These are phyloP conservation scores for Hamigera avellanea DNA, from an alignment of 495 filamentous ascomycete genomes.

Conservation along the genomic window DNA sequence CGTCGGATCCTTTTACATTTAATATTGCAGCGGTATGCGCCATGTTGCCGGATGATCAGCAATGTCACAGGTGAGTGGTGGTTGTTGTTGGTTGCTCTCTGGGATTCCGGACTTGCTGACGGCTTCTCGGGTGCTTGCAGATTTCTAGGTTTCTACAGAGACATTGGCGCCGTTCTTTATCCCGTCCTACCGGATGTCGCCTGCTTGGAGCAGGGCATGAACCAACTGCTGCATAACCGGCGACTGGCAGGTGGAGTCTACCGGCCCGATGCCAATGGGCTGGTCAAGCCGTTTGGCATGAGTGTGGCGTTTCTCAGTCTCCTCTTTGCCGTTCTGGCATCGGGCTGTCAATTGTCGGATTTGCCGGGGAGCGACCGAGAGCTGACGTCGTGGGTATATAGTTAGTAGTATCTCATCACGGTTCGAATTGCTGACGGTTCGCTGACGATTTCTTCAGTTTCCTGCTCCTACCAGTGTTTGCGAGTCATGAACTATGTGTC, in stretches of 20 bases:
- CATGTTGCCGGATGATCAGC: constrained; percentile 53
- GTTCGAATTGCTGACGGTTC: neutral
- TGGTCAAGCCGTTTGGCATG: constrained; percentile 33
- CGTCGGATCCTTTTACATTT: constrained; percentile 52
- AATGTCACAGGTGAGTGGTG: constrained; percentile 40
- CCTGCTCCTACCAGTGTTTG: constrained; percentile 51
- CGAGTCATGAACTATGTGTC: constrained; percentile 52
- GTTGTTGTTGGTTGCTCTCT: no score
- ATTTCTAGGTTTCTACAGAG: constrained; percentile 61
- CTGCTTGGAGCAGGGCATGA: constrained; percentile 51
- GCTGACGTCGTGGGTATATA: constrained; percentile 49
- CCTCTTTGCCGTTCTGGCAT: constrained; percentile 69
- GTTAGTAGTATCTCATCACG: constrained; percentile 21
- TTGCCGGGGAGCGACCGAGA: constrained; percentile 45
- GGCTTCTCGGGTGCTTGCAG: constrained; percentile 18
- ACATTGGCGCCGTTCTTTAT: constrained; percentile 69
- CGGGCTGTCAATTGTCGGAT: constrained; percentile 67
- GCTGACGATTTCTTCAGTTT: constrained; percentile 24
- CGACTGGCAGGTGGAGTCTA: constrained; percentile 34
- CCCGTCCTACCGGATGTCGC: constrained; percentile 63
- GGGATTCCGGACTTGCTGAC: neutral
- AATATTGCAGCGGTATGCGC: constrained; percentile 58
- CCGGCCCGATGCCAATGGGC: constrained; percentile 23
- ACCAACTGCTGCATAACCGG: constrained; percentile 55
- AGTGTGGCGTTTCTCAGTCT: constrained; percentile 27